Evolutionary conservation across 2,329 filamentous ascomycete genomes (phyloP), one percentile per base, ranked within the genome.

Genomic region (Periconia macrospinosa): DNA sequence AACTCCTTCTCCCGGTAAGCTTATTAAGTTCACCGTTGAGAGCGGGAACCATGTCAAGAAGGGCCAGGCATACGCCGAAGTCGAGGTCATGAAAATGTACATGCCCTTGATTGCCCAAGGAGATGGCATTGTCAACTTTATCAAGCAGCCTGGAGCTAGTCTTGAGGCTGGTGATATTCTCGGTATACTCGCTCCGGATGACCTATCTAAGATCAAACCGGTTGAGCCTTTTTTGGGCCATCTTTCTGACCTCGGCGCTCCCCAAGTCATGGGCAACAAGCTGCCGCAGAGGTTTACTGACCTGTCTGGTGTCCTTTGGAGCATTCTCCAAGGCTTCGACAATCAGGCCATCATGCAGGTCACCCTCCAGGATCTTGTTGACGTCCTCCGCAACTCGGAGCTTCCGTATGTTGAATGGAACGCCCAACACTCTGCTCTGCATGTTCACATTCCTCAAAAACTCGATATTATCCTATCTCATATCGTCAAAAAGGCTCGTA

Each of bases 31-130:
- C 77, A 90, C 91, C 1, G 90, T 99, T 2, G 94, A 97, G 75
- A 97, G 96, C 69, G 94, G 94, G 56, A 84, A 92, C 64, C 94
- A 99, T 74, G 86, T 99, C 76, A 88, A 86, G 75, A 91, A 95
- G 65, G 93, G 93, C 53, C 90, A 97, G 76, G 82, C 93, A 30
- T 99, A 92, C 70, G 94, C 94, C 52, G 94, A 99, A 76, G 93
- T 99, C 41, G 94, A 99, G 78, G 94, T 99, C 77, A 99, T 99
- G 94, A 99, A 99, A 84, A 99, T 99, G 94, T 97, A 97, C 84
- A 99, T 99, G 94, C 94, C 94, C 69, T 83, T 99, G 51, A 84
- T 99, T 57, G 90, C 94, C 2, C 89, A 92, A 72, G 94, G 99
- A 75, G 94, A 96, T 67, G 94, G 94, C 81, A 84, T 96, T 50